Evolutionary conservation across 2,329 filamentous ascomycete genomes (phyloP).

Genomic region (Lasiodiplodia theobromae): DNA sequence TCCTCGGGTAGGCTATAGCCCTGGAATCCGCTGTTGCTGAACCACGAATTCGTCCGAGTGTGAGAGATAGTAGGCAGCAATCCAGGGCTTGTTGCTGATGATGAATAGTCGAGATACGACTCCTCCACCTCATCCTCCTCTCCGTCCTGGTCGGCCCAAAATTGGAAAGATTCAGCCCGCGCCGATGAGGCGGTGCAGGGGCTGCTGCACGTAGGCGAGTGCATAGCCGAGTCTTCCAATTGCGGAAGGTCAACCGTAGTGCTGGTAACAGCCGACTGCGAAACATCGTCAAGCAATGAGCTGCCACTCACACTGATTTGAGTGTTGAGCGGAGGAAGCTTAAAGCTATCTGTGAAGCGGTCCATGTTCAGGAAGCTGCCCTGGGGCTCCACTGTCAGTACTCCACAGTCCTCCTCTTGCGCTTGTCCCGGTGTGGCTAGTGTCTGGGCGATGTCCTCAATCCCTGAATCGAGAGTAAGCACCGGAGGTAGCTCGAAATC

Average conservation of each 20-base stretch:
- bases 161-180: conserved; percentile 8
- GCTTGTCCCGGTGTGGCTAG: background rate
- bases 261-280: conserved; percentile 5
- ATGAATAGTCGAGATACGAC: background rate
- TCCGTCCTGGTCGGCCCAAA: conserved; percentile 3
- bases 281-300: background rate
- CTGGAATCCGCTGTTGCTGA: conserved; percentile 38
- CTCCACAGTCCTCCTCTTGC: background rate
- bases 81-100: conserved; percentile 8
- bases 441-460: conserved; percentile 5
- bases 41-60: conserved; percentile 11
- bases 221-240: conserved; percentile 5
- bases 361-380: background rate
- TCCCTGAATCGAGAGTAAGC: background rate
- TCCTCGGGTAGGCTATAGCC: conserved; percentile 43
- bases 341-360: background rate
- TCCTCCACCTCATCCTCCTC: conserved; percentile 1
- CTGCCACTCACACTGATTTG: background rate
- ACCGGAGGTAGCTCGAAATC: background rate
- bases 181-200: conserved; percentile 1
- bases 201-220: conserved; percentile 10
- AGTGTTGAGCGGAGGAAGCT: conserved; percentile 9
- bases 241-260: conserved; percentile 12
- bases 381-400: background rate
- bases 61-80: background rate